Percentiles rank a stretch among this genome's conserved stretches.
Conservation (phyloP, 352 stramenopile species). For the Globisporangium perplexum region DNA sequence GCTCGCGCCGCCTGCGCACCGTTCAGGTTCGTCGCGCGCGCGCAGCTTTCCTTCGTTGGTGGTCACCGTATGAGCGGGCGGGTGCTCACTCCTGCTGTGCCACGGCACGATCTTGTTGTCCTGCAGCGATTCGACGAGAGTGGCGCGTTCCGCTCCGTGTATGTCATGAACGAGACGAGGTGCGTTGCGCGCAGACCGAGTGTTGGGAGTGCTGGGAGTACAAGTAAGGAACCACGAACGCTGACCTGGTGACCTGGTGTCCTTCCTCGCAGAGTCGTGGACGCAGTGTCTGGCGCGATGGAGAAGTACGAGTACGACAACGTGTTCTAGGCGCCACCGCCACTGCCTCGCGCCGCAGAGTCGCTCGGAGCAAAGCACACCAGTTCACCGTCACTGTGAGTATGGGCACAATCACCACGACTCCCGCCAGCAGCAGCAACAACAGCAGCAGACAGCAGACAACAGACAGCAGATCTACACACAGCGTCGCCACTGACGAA, state of each 20-base stretch:
- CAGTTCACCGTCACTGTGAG: too few relatives aligned
- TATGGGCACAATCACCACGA: too few relatives aligned
- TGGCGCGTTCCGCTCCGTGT: slow-evolving; percentile 80
- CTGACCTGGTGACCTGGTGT: not conserved
- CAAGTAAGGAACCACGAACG: too few relatives aligned
- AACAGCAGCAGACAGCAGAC: too few relatives aligned
- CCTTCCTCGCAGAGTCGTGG: slow-evolving; percentile 47
- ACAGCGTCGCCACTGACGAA: too few relatives aligned
- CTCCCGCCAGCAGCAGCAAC: too few relatives aligned
- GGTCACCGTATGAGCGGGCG: not conserved
- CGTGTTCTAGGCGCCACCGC: slow-evolving; percentile 40
- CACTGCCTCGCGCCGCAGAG: not conserved
- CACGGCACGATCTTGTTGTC: too few relatives aligned
- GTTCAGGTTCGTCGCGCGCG: slow-evolving; percentile 46
- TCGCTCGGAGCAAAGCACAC: not conserved
- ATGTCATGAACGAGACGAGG: slow-evolving; percentile 84
- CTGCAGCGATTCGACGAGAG: slow-evolving; percentile 77
- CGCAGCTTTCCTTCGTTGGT: not conserved
- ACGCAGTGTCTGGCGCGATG: slow-evolving; percentile 84
- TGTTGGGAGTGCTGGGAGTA: not conserved
- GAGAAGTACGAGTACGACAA: slow-evolving; percentile 87
- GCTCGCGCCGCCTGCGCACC: slow-evolving; percentile 69
- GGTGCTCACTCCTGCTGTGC: not conserved
- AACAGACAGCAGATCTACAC: too few relatives aligned
- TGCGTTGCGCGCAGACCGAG: slow-evolving; percentile 12